Base-by-base conservation (phyloP, 208 protist species). In the Acanthamoeba sp. region DNA sequence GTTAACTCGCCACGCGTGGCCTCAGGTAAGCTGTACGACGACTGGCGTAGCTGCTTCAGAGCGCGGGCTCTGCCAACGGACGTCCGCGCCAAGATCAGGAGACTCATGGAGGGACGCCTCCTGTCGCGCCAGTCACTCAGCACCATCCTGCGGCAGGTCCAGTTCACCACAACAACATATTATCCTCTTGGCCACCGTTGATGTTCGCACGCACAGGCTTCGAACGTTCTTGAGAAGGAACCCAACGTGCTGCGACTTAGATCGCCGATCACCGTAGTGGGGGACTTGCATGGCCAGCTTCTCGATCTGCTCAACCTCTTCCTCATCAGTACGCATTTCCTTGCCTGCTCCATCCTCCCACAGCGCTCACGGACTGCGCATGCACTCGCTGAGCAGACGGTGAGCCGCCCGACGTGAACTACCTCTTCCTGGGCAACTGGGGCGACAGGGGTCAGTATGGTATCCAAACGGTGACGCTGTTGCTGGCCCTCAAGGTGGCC, bases 261-360 rank as follows among this genome's bases (percentile, higher is more conserved):
- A 73, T 97, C 98, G n/a, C 99, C 99, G 1, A 98, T 99, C 1
- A 99, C 99, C 1, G 98, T 99, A 1, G 99, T 99, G 96, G 99
- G 99, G 27, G 99, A 99, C 96, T 99, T 99, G 66, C 99, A 99
- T 96, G 99, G 99, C 6, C 99, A 99, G 97, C 99, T 99, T 88
- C 98, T 99, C 97, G 99, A 99, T 95, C 95, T 99, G 48, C 96
- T 99, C 22, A 98, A 99, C 96, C 96, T 99, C 22, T 99, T 99
- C 95, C 97, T 98, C 90, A 98, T 99, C 95, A 98, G 91, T 40
- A 62, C 95, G 16, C 12, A 97, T 29, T 90, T 91, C 57, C 5
- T 32, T 9, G n/a, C 22, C n/a, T 34, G 62, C 16, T n/a, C 16
- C 12, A 16, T 34, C 16, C 16, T n/a, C 62, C 29, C 22, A 84